These are phyloP conservation scores for Narthecium ossifragum DNA, from an alignment of 106 monocot genomes.

Conservation along the genomic window DNA sequence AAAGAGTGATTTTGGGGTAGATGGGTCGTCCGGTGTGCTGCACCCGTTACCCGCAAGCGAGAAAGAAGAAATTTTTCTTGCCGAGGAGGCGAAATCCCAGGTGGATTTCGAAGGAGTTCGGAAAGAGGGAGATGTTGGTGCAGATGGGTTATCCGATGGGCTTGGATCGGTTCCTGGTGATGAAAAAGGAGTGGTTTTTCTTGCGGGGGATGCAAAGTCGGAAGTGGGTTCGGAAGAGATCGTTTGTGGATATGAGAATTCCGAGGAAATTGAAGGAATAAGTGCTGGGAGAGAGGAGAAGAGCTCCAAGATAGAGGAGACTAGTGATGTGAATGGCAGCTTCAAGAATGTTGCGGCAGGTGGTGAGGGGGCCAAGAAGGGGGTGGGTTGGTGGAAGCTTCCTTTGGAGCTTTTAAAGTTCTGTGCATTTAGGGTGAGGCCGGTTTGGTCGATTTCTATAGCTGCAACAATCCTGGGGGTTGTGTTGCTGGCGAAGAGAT, in stretches of 20 bases:
- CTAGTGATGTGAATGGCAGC: not conserved
- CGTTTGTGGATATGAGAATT: too few relatives aligned
- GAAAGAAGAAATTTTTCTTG: not conserved
- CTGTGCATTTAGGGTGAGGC: conserved; percentile 25
- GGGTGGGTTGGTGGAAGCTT: conserved; percentile 36
- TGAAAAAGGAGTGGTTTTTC: too few relatives aligned
- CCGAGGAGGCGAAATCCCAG: not conserved
- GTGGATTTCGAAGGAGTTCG: not conserved
- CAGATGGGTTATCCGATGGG: too few relatives aligned
- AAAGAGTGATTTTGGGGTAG: too few relatives aligned
- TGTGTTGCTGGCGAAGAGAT: conserved; percentile 28
- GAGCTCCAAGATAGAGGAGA: not conserved
- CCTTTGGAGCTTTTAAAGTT: conserved; percentile 35
- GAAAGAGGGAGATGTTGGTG: too few relatives aligned
- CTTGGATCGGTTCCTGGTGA: too few relatives aligned
- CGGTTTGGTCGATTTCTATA: conserved; percentile 37
- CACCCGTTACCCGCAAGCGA: not conserved
- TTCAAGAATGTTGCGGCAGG: not conserved
- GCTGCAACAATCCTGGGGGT: conserved; percentile 31
- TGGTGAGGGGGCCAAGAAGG: conserved; percentile 14
- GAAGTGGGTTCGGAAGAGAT: too few relatives aligned
- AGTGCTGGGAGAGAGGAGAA: not conserved
- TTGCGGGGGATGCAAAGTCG: too few relatives aligned
- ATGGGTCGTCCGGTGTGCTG: too few relatives aligned
- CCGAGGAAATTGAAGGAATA: not conserved